A percentile compares a stretch with the other conserved stretches of the same genome.
These are phyloP conservation scores for Globisporangium uncinulatum DNA, from an alignment of 352 stramenopile genomes.

Conservation along the genomic window DNA sequence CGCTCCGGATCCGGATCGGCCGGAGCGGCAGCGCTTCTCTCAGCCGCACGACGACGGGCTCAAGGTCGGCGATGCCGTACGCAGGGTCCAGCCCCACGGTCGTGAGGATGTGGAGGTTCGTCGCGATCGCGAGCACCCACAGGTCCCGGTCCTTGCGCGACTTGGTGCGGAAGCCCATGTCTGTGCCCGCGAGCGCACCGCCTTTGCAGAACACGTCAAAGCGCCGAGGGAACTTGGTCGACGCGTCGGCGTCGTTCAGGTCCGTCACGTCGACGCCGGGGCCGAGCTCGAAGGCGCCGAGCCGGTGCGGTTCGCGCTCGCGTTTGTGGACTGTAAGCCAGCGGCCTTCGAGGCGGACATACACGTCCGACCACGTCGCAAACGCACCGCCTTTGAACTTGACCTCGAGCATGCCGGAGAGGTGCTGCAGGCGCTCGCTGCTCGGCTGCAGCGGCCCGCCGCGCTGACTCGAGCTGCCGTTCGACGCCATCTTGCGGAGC, in stretches of 20 bases:
- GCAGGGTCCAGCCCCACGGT: constrained; percentile 35
- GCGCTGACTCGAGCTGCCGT: background rate
- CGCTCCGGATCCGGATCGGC: constrained; percentile 62
- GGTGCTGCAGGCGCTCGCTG: constrained; percentile 15
- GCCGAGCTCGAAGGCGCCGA: constrained; percentile 67
- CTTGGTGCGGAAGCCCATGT: constrained; percentile 73
- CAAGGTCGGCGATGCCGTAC: constrained; percentile 52
- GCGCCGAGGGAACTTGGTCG: constrained; percentile 65
- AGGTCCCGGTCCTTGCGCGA: constrained; percentile 72
- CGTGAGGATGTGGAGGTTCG: constrained; percentile 57
- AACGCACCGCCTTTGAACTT: constrained; percentile 27
- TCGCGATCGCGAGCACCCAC: constrained; percentile 62
- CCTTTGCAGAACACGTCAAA: constrained; percentile 73
- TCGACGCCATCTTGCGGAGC: constrained; percentile 14
- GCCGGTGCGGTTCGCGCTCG: constrained; percentile 36
- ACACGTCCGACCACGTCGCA: constrained; percentile 25
- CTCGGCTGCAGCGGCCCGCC: background rate
- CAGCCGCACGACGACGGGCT: constrained; percentile 47
- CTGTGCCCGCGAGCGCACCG: constrained; percentile 57
- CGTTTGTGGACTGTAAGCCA: constrained; percentile 34
- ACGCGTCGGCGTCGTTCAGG: constrained; percentile 42
- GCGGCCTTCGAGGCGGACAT: constrained; percentile 23
- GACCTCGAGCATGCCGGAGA: constrained; percentile 19
- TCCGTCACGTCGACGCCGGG: constrained; percentile 63
- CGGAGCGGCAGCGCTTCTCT: constrained; percentile 43